Evolutionary conservation across 805 yeast species (phyloP), one percentile per base, ranked within the genome.

Genomic region (Barnettozyma sucrosica): DNA sequence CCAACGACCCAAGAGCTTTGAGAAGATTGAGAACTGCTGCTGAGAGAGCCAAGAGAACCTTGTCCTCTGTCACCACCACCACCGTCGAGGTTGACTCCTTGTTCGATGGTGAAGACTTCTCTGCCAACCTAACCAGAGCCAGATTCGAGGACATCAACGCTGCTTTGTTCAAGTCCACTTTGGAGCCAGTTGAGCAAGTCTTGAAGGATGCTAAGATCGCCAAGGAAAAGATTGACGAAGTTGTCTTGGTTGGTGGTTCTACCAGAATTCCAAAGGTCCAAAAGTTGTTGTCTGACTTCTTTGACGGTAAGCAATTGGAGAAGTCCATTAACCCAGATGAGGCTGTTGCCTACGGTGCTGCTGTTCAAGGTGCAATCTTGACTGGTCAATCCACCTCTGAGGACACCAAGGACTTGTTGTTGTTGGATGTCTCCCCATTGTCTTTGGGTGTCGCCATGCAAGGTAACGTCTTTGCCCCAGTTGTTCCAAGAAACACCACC

Each of bases 271-370:
- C 98, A 79, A 90, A 88, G 80, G 85, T 92, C 62, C 98, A 90
- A 78, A 90, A 90, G 74, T 81, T 90, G 65, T 96, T 90, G 50
- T 86, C 96, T 62, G 98, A 92, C 75, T 92, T 79, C 86, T 90
- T 92, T 84, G 88, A 90, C 75, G 97, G 97, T 72, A 92, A 90
- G 79, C 96, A 90, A 77, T 96, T 96, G 75, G 88, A 89, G 81
- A 89, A 83, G 79, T 89, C 97, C 51, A 90, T 90, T 73, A 90
- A 90, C 85, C 98, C 97, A 64, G 97, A 90, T 80, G 97, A 89
- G 79, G 97, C 97, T 68, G 97, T 89, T 72, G 97, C 97, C 66
- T 89, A 89, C 78, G 97, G 97, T 85, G 97, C 97, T 59, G 97
- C 97, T 59, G 97, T 89, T 62, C 97, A 89, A 79, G 97, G 97